phyloP scores from a whole-genome alignment of 768 basidiomycete genomes.

The Hysterangium stoloniferum region DNA sequence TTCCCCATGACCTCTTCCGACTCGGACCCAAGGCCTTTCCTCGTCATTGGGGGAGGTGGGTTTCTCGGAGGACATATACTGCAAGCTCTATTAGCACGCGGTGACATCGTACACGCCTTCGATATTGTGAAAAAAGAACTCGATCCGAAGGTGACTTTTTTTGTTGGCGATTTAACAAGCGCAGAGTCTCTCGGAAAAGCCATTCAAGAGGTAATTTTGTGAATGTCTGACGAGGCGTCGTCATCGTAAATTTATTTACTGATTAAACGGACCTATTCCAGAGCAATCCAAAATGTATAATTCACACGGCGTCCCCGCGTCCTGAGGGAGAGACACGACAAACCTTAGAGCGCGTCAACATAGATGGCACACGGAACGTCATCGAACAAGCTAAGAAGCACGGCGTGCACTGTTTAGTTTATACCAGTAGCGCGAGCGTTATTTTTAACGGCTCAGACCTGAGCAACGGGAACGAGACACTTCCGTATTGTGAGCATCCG shows the following conservation, averaged over 20 bases:
- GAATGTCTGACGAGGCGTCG: too few species aligned
- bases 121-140: constrained; percentile 39
- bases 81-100: constrained; percentile 31
- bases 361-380: constrained; percentile 33
- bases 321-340: constrained; percentile 22
- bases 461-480: constrained; percentile 37
- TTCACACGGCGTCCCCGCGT: constrained; percentile 39
- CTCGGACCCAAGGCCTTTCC: not conserved
- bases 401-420: constrained; percentile 35
- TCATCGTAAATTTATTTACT: not conserved
- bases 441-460: constrained; percentile 33
- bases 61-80: constrained; percentile 36
- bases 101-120: constrained; percentile 32
- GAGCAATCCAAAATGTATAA: constrained; percentile 31
- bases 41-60: constrained; percentile 38
- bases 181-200: constrained; percentile 29
- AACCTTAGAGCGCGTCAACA: constrained; percentile 39
- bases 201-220: constrained; percentile 26
- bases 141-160: constrained; percentile 29
- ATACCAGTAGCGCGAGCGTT: constrained; percentile 36
- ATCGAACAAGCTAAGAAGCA: constrained; percentile 28
- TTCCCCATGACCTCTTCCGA: too few species aligned
- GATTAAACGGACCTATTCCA: constrained; percentile 8
- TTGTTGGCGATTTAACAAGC: constrained; percentile 36
- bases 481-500: constrained; percentile 27